Evolutionary conservation across 73 alveolate species (phyloP).

Genomic region (Stentor coeruleus): DNA sequence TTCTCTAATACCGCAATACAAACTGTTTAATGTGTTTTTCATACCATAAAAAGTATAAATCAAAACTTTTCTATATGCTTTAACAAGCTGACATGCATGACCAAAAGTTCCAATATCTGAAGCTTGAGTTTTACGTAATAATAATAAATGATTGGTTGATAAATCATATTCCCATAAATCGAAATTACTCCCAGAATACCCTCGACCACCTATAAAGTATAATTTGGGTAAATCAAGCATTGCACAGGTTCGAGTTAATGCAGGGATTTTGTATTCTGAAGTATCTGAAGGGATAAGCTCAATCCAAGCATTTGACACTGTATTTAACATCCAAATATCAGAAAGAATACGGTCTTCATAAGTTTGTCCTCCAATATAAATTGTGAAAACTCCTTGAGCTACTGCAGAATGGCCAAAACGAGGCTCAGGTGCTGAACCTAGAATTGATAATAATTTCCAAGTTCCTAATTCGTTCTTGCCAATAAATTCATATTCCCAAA

Average conservation of each 20-base stretch:
- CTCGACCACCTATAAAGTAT: neutral
- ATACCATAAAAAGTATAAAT: neutral
- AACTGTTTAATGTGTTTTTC: neutral
- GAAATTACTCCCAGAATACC: neutral
- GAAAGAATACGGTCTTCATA: neutral
- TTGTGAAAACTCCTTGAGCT: neutral
- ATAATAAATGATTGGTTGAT: neutral
- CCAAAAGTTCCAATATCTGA: too few species aligned
- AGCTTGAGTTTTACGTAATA: too few species aligned
- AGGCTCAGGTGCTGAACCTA: neutral
- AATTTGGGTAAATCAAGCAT: neutral
- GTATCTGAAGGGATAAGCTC: neutral
- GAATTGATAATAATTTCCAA: neutral
- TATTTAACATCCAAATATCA: neutral
- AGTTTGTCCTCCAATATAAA: neutral
- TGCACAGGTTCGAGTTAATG: neutral
- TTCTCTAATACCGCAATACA: neutral
- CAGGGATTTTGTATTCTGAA: too few species aligned
- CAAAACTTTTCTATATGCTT: too few species aligned
- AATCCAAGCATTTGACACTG: neutral
- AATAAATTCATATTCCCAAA: neutral
- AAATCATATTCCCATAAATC: neutral
- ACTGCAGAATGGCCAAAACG: neutral
- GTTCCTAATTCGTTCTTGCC: neutral
- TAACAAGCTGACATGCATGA: neutral